These are phyloP conservation scores for Candida golubevii DNA, from an alignment of 805 yeast genomes.

Conservation along the genomic window DNA sequence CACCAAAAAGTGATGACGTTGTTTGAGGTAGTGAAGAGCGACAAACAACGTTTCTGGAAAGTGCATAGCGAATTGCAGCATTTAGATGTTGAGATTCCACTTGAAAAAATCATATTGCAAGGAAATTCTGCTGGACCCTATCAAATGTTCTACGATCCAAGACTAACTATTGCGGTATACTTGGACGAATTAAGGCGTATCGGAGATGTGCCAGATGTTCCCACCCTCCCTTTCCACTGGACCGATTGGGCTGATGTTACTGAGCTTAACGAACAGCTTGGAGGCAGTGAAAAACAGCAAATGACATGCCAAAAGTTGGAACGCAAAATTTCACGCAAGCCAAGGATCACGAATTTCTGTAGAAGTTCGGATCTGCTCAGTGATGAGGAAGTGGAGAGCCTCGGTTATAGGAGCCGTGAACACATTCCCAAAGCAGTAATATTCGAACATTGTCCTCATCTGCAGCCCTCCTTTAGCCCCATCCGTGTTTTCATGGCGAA, in stretches of 20 bases:
- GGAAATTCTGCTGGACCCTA: slow-evolving; percentile 6
- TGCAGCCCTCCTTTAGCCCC: slow-evolving; percentile 11
- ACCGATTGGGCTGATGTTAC: slow-evolving; percentile 52
- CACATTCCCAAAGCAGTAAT: slow-evolving; percentile 27
- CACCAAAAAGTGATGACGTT: too few species aligned
- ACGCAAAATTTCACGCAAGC: not conserved
- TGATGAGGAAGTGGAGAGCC: slow-evolving; percentile 16
- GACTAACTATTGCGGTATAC: slow-evolving; percentile 49
- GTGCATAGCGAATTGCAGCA: slow-evolving; percentile 8
- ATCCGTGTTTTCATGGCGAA: slow-evolving; percentile 21
- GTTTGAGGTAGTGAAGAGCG: too few species aligned
- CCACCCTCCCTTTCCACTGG: slow-evolving; percentile 45
- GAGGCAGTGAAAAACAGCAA: not conserved
- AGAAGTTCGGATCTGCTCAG: slow-evolving; percentile 14
- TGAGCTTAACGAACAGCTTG: not conserved
- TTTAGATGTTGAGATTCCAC: slow-evolving; percentile 5
- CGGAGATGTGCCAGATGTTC: slow-evolving; percentile 1
- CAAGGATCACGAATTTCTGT: slow-evolving; percentile 14
- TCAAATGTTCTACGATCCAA: slow-evolving; percentile 46
- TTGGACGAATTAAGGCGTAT: slow-evolving; percentile 27
- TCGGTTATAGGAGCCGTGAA: slow-evolving; percentile 22
- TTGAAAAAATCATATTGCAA: not conserved
- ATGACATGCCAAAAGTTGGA: not conserved
- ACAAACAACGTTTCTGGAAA: too few species aligned
- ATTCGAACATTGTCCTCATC: slow-evolving; percentile 14